Base-by-base conservation (phyloP, 2,329 filamentous ascomycete species). In the Stachybotrys echinatus region DNA sequence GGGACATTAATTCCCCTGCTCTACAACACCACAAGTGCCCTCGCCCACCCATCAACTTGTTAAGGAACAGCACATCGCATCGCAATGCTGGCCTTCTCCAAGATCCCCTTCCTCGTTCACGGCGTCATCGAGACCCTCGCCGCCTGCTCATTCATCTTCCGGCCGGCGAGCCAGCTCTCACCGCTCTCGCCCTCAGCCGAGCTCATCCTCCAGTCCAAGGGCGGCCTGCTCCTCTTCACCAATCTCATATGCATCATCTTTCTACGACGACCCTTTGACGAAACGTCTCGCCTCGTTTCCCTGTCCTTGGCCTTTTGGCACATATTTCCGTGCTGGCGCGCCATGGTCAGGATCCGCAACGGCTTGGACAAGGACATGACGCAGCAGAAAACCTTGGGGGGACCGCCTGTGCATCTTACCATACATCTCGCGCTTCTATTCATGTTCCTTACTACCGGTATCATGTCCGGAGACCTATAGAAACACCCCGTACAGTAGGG, bases 261-360 rank as follows among this genome's bases (percentile, higher is more conserved):
- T 39, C 52, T 68, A 10, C 45, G 57, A 5, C 61, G 65, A 2
- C 56, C 63, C 1, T 55, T 68, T 42, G 64, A 70, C 53, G 49
- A 61, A 4, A 62, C 65, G 1, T 59, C 60, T 4, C 62, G 66
- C 7, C 53, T 68, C 19, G 54, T 74, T 2, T 69, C 71, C 0
- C 54, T 66, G 1, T 68, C 72, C 1, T 62, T 80, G 51, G 74
- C 70, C 1, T 69, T 70, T 20, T 80, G 77, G 61, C 77, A 80
- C 50, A 39, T 71, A 2, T 79, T 72, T 64, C 77, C 77, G 3
- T 70, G 66, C 23, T 64, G 70, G 45, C 65, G 77, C 31, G 77
- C 77, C 1, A 64, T 59, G 12, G 53, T 58, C 17, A 65, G 70
- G 38, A 61, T 75, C 12, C 52, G 54, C 23, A 40, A 47, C n/a